Evolutionary conservation across 345 rosid species (phyloP), one percentile per base, ranked within the genome.

Genomic region (Pistacia atlantica): DNA sequence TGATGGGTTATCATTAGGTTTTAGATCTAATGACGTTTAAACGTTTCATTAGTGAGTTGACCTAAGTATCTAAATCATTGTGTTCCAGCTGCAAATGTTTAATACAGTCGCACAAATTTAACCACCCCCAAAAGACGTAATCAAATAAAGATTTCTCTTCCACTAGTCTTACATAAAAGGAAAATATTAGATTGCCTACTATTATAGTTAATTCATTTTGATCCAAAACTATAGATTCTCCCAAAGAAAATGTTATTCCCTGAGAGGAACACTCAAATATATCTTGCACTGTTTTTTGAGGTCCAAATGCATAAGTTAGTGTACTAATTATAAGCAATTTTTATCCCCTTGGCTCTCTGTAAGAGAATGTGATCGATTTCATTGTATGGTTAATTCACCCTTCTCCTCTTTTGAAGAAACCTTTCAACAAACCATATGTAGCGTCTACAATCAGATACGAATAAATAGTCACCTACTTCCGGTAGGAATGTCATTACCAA

Each of bases 381-480:
- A 69, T 35, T n/a, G 62, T 61, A 38, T 63, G 65, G 56, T 70
- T 71, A 20, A 77, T 71, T 81, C 48, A 74, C 63, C 77, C 38
- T 51, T 75, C 78, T 59, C 80, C 80, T 75, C 22, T 11, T 51
- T 62, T 37, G 55, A 62, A 77, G 74, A 56, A 73, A 69, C 56
- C 60, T 48, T 35, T 68, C 68, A 65, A 51, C 76, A 35, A 75
- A 56, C 51, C 45, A 35, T 18, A 33, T 64, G 1, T 46, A 9
- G 31, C 52, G 18, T 33, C 17, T 65, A 22, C 20, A 10, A 45
- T 67, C 64, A 35, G 31, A 58, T 31, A 18, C 31, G 37, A 52
- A 64, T 22, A 72, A 74, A 74, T 79, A 71, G 33, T 65, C 63
- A 73, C 77, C 74, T 75, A 81, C 81, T 73, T 56, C 45, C 25